phyloP scores from a whole-genome alignment of 805 yeast species.

The Danielia reshetovae region DNA sequence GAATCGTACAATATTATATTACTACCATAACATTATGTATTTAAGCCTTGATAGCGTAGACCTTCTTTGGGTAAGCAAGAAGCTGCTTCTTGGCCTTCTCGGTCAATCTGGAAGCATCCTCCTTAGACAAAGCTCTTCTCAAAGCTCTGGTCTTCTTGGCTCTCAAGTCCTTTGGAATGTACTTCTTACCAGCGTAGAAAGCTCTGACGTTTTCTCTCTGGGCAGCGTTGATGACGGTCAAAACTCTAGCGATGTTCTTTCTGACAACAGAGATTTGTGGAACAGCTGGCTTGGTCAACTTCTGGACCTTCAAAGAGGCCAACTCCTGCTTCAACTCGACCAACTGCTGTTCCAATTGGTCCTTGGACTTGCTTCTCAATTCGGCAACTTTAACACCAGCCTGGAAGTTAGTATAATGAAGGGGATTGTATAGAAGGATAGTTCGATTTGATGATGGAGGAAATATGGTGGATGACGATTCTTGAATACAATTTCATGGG shows the following conservation, averaged over 20 bases:
- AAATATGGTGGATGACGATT: too few relatives aligned
- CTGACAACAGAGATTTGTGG: slow-evolving; percentile 97
- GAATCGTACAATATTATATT: slow-evolving; percentile 18
- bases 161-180: slow-evolving; percentile 97
- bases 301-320: slow-evolving; percentile 93
- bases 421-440: too few relatives aligned
- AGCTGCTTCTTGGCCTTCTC: slow-evolving; percentile 87
- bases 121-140: slow-evolving; percentile 91
- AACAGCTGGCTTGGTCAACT: slow-evolving; percentile 84
- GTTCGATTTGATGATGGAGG: too few relatives aligned
- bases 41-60: slow-evolving; percentile 98
- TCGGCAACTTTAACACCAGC: slow-evolving; percentile 94
- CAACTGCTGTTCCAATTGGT: slow-evolving; percentile 90
- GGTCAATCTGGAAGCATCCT: slow-evolving; percentile 79
- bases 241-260: slow-evolving; percentile 97
- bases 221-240: slow-evolving; percentile 94
- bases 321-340: slow-evolving; percentile 95
- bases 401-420: slow-evolving; percentile 36
- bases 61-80: slow-evolving; percentile 97
- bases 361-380: slow-evolving; percentile 96
- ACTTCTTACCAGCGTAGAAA: slow-evolving; percentile 92
- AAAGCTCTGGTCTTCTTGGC: slow-evolving; percentile 99
- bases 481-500: too few relatives aligned
- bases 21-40: slow-evolving; percentile 19
- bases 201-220: slow-evolving; percentile 94